Evolutionary conservation across 345 rosid species (phyloP), one percentile per base, ranked within the genome.

Genomic region (Salix udensis): DNA sequence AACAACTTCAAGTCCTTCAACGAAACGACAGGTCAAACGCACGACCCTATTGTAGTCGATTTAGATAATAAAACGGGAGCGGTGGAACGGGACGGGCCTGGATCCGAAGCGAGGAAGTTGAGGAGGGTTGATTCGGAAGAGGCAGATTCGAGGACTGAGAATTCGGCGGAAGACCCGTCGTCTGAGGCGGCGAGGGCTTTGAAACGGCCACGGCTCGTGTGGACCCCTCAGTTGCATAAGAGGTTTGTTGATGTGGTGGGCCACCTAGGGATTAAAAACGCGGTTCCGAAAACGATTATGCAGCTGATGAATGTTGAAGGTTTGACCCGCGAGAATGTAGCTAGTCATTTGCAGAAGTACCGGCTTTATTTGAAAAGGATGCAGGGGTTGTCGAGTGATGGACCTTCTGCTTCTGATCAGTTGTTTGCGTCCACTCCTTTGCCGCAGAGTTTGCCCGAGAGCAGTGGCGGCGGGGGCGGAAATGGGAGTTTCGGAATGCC

Each of bases 281-380:
- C 97, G 0, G 99, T 96, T 0, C 99, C 99, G 21, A 96, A 96
- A 87, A 94, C 98, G 52, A 94, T 96, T 76, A 96, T 96, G 99
- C 99, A 94, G 87, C 68, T 94, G 81, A 96, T 96, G 99, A 96
- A 96, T 76, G 99, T 96, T 1, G 97, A 94, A 70, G 99, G 99
- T 5, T 34, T 96, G 78, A 96, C 97, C 23, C 87, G 97, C 10
- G 98, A 96, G 74, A 96, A 94, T 85, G 99, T 96, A 1, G 99
- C 99, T 1, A 92, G 96, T 72, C 98, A 96, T 78, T 77, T 96
- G 70, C 99, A 96, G 65, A 96, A 96, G 79, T 96, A 96, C 74
- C 84, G 99, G 30, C 89, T 96, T 5, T 96, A 94, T 76, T 82
- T 94, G 74, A 96, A 89, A 75, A 74, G 99, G 86, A 96, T 92